Percentiles rank a stretch among this genome's conserved stretches.
These are phyloP conservation scores for Xylaria venustula DNA, from an alignment of 495 filamentous ascomycete species.

Conservation along the genomic window DNA sequence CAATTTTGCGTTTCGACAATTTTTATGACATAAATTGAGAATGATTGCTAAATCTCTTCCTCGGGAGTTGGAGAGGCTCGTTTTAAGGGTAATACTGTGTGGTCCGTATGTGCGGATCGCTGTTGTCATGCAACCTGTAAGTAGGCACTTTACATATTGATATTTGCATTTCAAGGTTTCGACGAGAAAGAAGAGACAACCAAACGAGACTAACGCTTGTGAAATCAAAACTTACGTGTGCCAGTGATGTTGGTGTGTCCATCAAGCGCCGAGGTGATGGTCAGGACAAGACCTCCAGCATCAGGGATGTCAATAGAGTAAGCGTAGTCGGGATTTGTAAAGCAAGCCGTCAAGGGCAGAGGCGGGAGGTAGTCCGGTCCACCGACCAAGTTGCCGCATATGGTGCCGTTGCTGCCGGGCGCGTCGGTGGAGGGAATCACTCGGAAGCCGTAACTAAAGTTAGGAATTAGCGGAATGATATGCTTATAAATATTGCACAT, in stretches of 20 bases:
- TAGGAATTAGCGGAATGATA: background rate
- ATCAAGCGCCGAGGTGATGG: slow-evolving; percentile 9
- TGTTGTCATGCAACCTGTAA: too few species aligned
- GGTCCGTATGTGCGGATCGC: too few species aligned
- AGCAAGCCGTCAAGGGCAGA: background rate
- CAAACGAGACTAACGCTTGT: too few species aligned
- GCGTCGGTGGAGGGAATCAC: background rate
- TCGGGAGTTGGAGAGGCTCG: too few species aligned
- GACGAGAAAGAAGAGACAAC: too few species aligned
- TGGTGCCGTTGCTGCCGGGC: background rate
- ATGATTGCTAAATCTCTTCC: too few species aligned
- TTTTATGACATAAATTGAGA: too few species aligned
- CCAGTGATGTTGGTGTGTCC: slow-evolving; percentile 3
- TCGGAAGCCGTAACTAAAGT: slow-evolving; percentile 3
- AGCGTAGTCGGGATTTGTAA: background rate
- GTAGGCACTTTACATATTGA: too few species aligned
- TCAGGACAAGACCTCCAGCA: background rate
- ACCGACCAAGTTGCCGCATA: background rate
- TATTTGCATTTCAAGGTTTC: too few species aligned
- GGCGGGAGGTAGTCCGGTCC: slow-evolving; percentile 8
- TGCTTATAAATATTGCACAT: too few species aligned
- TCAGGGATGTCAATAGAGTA: slow-evolving; percentile 3
- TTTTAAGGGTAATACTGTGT: too few species aligned
- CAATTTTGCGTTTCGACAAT: too few species aligned
- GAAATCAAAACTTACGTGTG: background rate